Percentiles rank a stretch among this genome's conserved stretches.
Evolutionary conservation across 2,329 filamentous ascomycete species (phyloP).

Genomic region (Dactylonectria macrodidyma): DNA sequence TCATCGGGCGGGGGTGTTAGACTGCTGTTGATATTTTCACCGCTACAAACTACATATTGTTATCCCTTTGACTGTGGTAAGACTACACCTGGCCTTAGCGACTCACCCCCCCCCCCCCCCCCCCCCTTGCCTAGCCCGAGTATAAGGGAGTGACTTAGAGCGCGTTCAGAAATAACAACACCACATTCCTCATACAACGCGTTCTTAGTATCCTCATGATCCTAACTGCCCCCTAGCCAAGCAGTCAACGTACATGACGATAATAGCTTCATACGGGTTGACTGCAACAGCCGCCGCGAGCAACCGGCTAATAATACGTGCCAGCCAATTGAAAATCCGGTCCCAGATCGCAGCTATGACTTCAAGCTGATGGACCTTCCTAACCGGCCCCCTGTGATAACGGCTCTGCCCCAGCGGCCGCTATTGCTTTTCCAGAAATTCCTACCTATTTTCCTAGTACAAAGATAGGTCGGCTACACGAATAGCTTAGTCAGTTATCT

Average conservation of each 20-base stretch:
- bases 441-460: slow-evolving; percentile 23
- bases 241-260: slow-evolving; percentile 14
- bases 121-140: too few species aligned
- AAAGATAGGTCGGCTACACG: slow-evolving; percentile 20
- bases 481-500: slow-evolving; percentile 15
- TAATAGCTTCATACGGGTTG: slow-evolving; percentile 17
- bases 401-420: not conserved
- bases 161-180: not conserved
- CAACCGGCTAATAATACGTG: slow-evolving; percentile 6
- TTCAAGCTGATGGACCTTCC: slow-evolving; percentile 4
- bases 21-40: too few species aligned
- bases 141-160: not conserved
- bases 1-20: too few species aligned
- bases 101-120: too few species aligned
- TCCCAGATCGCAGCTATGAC: slow-evolving; percentile 4
- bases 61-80: too few species aligned
- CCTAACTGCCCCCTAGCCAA: slow-evolving; percentile 7
- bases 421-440: slow-evolving; percentile 24
- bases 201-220: slow-evolving; percentile 11
- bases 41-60: too few species aligned
- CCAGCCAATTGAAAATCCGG: slow-evolving; percentile 6
- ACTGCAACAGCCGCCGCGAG: slow-evolving; percentile 7
- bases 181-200: slow-evolving; percentile 4
- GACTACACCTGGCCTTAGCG: too few species aligned
- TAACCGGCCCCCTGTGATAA: slow-evolving; percentile 3